These are phyloP conservation scores for Polytolypa hystricis DNA, from an alignment of 2,329 filamentous ascomycete species.

Conservation along the genomic window DNA sequence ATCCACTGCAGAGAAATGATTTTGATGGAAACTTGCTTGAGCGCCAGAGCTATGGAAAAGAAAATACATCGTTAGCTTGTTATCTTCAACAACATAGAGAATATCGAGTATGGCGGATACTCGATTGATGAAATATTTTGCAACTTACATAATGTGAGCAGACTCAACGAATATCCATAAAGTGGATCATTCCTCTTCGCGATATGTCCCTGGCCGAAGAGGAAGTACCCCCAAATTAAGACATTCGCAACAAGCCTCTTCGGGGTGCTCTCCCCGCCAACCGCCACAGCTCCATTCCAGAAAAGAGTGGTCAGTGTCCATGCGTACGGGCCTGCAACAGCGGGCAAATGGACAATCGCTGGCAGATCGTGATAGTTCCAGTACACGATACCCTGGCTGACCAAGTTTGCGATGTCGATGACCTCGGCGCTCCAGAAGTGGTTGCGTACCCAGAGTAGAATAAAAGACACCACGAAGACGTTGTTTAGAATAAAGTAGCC, in stretches of 20 bases:
- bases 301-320: conserved; percentile 82
- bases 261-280: conserved; percentile 55
- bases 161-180: conserved; percentile 67
- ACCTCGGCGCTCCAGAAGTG: conserved; percentile 68
- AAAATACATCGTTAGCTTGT: conserved; percentile 7
- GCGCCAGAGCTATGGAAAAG: conserved; percentile 48
- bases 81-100: neutral
- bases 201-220: conserved; percentile 68
- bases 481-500: conserved; percentile 81
- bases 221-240: conserved; percentile 74
- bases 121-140: neutral
- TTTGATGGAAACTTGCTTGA: conserved; percentile 64
- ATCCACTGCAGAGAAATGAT: conserved; percentile 80
- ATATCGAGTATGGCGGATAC: neutral
- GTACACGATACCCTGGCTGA: conserved; percentile 69
- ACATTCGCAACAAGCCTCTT: conserved; percentile 77
- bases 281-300: conserved; percentile 77
- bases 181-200: conserved; percentile 61
- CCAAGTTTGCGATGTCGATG: conserved; percentile 66
- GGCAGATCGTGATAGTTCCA: conserved; percentile 65
- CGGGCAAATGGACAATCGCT: conserved; percentile 63
- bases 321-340: conserved; percentile 65
- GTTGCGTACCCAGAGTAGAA: conserved; percentile 69
- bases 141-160: conserved; percentile 55
- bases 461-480: conserved; percentile 67